Evolutionary conservation across 192 early-diverging fungal species (phyloP).

Genomic region (Gaertneriomyces semiglobifer): DNA sequence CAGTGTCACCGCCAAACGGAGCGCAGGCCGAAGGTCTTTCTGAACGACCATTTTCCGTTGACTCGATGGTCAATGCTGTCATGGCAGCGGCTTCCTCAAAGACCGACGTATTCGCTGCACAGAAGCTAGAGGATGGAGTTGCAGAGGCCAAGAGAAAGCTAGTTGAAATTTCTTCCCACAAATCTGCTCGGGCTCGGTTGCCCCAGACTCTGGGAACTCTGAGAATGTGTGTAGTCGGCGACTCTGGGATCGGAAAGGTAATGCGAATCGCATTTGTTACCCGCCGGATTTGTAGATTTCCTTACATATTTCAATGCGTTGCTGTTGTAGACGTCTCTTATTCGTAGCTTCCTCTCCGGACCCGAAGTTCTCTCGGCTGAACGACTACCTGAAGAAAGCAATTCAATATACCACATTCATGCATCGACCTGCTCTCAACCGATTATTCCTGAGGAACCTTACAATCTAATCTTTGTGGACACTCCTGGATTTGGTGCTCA

Average conservation of each 20-base stretch:
- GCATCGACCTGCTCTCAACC: slow-evolving; percentile 20
- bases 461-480: slow-evolving; percentile 45
- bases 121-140: background rate
- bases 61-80: slow-evolving; percentile 9
- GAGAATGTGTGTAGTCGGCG: slow-evolving; percentile 40
- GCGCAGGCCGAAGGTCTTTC: no score
- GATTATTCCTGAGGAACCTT: slow-evolving; percentile 23
- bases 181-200: background rate
- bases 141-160: slow-evolving; percentile 5
- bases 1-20: no score
- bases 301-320: background rate
- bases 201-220: slow-evolving; percentile 35
- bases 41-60: background rate
- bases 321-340: slow-evolving; percentile 6
- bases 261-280: background rate
- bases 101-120: background rate
- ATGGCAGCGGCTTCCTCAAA: slow-evolving; percentile 13
- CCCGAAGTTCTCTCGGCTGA: slow-evolving; percentile 15
- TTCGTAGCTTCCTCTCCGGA: slow-evolving; percentile 6
- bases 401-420: slow-evolving; percentile 29
- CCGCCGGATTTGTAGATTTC: background rate
- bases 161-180: background rate
- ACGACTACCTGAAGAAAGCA: slow-evolving; percentile 4
- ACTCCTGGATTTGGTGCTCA: slow-evolving; percentile 43
- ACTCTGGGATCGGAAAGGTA: slow-evolving; percentile 50